Evolutionary conservation across 768 basidiomycete genomes (phyloP), one percentile per base, ranked within the genome.

Genomic region (Russula griseocarnosa): DNA sequence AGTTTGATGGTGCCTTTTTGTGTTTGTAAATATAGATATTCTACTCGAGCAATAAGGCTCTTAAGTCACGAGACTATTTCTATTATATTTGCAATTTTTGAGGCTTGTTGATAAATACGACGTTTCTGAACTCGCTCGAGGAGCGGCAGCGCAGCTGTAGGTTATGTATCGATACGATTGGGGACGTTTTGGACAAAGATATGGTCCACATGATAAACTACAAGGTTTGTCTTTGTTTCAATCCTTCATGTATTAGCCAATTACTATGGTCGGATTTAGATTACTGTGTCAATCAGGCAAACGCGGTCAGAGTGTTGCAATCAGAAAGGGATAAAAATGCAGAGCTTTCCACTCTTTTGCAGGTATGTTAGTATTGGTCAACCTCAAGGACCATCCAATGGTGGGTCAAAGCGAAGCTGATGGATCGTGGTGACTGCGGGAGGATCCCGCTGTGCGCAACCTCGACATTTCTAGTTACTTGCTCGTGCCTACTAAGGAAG

Each of bases 391-490:
- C 22, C 5, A 16, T 6, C 5, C 22, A 28, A 53, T 32, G 13
- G 58, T 53, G 24, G 36, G 60, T 11, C 40, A 58, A 32, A 53
- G 42, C 10, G 34, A 30, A 44, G 42, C 64, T 66, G 34, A 65
- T 40, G 13, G 24, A 14, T 44, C 59, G 56, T 68, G 94, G 90
- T 79, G 77, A 40, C 80, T 94, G 30, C 83, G 92, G 58, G 88
- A 93, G 64, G 86, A 90, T 59, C 87, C 92, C 0, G 74, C 82
- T 2, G 86, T 86, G 3, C 82, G 94, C 54, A 93, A 86, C 69
- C 75, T 98, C 14, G 94, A 98, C 70, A 74, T 98, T 26, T 92
- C 94, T 1, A 94, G 92, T 69, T 97, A 94, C 73, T 76, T 98
- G 40, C 83, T 98, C 11, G 86, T 85, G n/a, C 94, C 94, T 0